A percentile compares a stretch with the other conserved stretches of the same genome.
phyloP scores from a whole-genome alignment of 2,329 filamentous ascomycete genomes.

The Mycocentrospora acerina region DNA sequence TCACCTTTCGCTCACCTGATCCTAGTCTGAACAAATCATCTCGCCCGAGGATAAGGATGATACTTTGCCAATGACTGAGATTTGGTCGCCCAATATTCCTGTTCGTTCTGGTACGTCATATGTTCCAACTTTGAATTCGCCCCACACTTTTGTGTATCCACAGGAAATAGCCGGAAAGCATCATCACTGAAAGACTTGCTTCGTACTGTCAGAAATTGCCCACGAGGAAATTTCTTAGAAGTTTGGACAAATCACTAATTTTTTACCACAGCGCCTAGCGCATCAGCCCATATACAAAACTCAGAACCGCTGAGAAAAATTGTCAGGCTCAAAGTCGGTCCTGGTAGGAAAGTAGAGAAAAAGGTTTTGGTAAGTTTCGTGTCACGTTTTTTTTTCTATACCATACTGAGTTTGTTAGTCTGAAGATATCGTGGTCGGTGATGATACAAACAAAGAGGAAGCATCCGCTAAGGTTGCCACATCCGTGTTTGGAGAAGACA shows the following conservation, averaged over 20 bases:
- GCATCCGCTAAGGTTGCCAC: background rate
- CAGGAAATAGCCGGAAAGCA: background rate
- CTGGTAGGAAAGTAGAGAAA: constrained; percentile 24
- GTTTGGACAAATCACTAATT: no score
- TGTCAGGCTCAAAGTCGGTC: constrained; percentile 20
- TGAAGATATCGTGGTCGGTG: constrained; percentile 15
- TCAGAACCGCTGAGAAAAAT: constrained; percentile 23
- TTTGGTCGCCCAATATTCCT: constrained; percentile 16
- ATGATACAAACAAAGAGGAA: constrained; percentile 11
- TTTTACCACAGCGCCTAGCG: constrained; percentile 13
- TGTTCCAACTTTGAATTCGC: constrained; percentile 5
- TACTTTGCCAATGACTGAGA: constrained; percentile 19
- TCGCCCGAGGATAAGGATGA: constrained; percentile 34
- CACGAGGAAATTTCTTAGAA: no score
- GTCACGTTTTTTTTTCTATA: no score
- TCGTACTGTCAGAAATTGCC: constrained; percentile 1
- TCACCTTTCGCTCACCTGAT: constrained; percentile 4
- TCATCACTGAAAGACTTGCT: background rate
- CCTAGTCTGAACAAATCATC: constrained; percentile 31
- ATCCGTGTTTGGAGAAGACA: no score
- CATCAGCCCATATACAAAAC: constrained; percentile 6
- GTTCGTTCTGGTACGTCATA: constrained; percentile 30
- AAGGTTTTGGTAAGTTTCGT: constrained; percentile 19
- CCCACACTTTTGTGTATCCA: constrained; percentile 4
- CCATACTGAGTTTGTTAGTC: constrained; percentile 15